Evolutionary conservation across 1,284 basidiomycete genomes (phyloP).

Genomic region (Pseudomicrostroma phylloplanum): DNA sequence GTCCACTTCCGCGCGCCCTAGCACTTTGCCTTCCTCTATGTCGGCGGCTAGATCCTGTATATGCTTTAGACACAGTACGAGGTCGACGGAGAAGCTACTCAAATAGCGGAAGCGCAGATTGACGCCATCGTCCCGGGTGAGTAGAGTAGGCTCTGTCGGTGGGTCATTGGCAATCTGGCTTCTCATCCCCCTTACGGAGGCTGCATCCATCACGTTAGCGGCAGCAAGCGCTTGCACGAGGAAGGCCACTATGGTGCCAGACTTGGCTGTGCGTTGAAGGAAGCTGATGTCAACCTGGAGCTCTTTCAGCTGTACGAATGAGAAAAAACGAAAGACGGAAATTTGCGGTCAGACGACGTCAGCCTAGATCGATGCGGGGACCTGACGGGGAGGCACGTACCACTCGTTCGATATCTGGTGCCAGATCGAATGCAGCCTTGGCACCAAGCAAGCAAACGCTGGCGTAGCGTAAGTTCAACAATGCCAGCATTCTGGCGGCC

Average conservation of each 20-base stretch:
- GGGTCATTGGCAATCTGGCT: neutral
- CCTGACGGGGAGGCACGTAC: neutral
- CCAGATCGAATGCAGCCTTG: neutral
- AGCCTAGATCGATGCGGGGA: too few species aligned
- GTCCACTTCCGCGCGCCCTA: neutral
- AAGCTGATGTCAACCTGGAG: constrained; percentile 7
- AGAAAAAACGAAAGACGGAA: too few species aligned
- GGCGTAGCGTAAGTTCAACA: constrained; percentile 11
- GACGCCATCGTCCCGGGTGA: neutral
- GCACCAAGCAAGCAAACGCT: constrained; percentile 28
- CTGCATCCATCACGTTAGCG: constrained; percentile 10
- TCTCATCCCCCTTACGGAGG: neutral
- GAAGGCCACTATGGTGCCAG: constrained; percentile 6
- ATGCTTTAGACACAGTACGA: constrained; percentile 29
- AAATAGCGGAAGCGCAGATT: constrained; percentile 6
- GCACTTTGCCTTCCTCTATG: constrained; percentile 8
- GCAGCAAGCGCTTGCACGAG: constrained; percentile 4
- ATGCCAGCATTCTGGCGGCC: constrained; percentile 5
- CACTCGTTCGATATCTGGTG: constrained; percentile 6
- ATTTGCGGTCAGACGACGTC: too few species aligned
- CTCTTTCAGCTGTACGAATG: too few species aligned
- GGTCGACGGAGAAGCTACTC: constrained; percentile 19
- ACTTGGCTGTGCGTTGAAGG: neutral
- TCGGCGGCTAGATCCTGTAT: constrained; percentile 30
- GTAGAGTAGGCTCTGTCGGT: neutral